phyloP scores from a whole-genome alignment of 2,329 filamentous ascomycete genomes.

The Epichloe baconii region DNA sequence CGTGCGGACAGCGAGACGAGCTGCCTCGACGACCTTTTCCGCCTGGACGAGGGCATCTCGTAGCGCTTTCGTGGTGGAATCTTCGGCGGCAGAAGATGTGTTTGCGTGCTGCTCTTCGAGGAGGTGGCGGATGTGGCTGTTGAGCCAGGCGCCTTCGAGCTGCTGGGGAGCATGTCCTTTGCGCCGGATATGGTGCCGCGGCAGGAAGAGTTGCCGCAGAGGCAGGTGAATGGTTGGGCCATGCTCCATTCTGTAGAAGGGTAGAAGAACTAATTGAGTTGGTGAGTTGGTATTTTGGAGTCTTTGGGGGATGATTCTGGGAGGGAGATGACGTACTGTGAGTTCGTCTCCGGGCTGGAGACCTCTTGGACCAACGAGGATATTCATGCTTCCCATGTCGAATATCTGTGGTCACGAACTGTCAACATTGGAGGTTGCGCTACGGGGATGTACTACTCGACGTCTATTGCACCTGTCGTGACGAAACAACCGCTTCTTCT shows the following conservation, averaged over 20 bases:
- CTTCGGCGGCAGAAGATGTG: constrained; percentile 12
- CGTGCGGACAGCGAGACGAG: constrained; percentile 27
- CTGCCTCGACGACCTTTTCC: constrained; percentile 33
- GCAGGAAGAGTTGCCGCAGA: constrained; percentile 45
- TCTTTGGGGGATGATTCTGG: neutral
- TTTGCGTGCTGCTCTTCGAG: constrained; percentile 22
- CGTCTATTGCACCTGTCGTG: neutral
- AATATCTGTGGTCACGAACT: constrained; percentile 34
- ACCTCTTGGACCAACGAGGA: constrained; percentile 45
- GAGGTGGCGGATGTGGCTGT: constrained; percentile 45
- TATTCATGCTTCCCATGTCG: constrained; percentile 41
- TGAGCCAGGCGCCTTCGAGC: constrained; percentile 47
- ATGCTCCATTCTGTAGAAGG: constrained; percentile 64
- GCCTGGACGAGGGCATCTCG: constrained; percentile 30
- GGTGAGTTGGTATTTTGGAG: neutral
- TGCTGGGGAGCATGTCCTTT: constrained; percentile 38
- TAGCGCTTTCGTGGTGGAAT: constrained; percentile 30
- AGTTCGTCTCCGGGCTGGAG: constrained; percentile 44
- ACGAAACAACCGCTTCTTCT: neutral
- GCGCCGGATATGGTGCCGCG: constrained; percentile 51
- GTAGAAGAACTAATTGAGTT: constrained; percentile 48
- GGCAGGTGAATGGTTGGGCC: constrained; percentile 57
- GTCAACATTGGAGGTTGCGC: neutral
- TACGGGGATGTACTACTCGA: neutral
- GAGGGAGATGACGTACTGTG: constrained; percentile 26